phyloP scores from a whole-genome alignment of 805 yeast genomes.

The Kodamaea jinghongensis region DNA sequence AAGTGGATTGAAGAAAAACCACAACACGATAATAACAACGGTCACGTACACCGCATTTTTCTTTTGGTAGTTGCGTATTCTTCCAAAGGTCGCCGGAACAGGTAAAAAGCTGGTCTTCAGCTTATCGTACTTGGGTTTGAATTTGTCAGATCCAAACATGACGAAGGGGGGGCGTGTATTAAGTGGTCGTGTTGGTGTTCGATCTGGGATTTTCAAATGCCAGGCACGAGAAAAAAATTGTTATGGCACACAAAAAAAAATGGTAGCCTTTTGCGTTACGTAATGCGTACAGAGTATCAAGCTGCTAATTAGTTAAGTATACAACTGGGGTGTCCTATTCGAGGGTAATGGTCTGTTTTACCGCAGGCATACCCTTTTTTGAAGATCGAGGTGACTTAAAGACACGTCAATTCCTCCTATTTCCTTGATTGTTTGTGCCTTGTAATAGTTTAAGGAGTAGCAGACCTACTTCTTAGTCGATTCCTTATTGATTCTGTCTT shows the following conservation, averaged over 20 bases:
- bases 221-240: not conserved
- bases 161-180: not conserved
- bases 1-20: conserved; percentile 24
- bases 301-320: no score
- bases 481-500: conserved; percentile 51
- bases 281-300: no score
- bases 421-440: no score
- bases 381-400: no score
- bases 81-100: conserved; percentile 28
- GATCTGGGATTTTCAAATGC: not conserved
- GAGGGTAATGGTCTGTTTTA: no score
- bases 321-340: no score
- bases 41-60: conserved; percentile 15
- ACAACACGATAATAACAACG: conserved; percentile 16
- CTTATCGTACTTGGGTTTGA: conserved; percentile 28
- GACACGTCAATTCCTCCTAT: no score
- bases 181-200: not conserved
- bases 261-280: not conserved
- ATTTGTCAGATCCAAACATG: conserved; percentile 14
- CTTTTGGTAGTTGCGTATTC: conserved; percentile 13
- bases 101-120: conserved; percentile 22
- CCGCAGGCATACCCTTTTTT: no score
- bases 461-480: not conserved
- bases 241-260: not conserved
- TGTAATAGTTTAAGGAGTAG: no score